phyloP scores from a whole-genome alignment of 106 monocot species.

The Amphibolis antarctica region DNA sequence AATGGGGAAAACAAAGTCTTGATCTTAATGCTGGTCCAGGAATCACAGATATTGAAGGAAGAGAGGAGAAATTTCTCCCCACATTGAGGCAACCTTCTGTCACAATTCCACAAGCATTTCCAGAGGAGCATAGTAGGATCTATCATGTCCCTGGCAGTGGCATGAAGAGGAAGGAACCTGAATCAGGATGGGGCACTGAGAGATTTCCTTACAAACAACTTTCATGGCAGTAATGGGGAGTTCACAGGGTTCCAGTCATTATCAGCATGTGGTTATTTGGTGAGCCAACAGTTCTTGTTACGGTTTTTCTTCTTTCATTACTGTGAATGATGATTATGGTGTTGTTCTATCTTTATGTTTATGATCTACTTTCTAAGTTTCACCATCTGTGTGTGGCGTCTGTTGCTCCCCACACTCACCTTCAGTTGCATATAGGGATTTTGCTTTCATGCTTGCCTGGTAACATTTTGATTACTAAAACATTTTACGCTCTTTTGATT shows the following conservation, averaged over 20 bases:
- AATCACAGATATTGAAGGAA: slow-evolving; percentile 27
- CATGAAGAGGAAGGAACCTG: slow-evolving; percentile 62
- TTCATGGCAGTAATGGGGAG: slow-evolving; percentile 21
- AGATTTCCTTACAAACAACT: slow-evolving; percentile 40
- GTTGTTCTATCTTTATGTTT: too few species aligned
- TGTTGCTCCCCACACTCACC: too few species aligned
- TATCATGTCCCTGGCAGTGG: slow-evolving; percentile 24
- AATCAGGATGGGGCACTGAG: slow-evolving; percentile 56
- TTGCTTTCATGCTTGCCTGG: too few species aligned
- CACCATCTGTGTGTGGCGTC: too few species aligned
- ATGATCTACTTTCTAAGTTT: too few species aligned
- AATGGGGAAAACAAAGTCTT: slow-evolving; percentile 41
- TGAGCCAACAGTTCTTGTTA: too few species aligned
- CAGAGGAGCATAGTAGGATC: slow-evolving; percentile 42
- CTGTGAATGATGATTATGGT: too few species aligned
- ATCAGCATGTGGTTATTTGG: slow-evolving; percentile 3
- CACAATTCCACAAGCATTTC: slow-evolving; percentile 26
- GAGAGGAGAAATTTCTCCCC: slow-evolving; percentile 22
- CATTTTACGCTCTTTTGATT: too few species aligned
- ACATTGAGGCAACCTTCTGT: slow-evolving; percentile 21
- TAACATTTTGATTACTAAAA: too few species aligned
- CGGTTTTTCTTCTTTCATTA: too few species aligned
- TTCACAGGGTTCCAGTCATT: not conserved
- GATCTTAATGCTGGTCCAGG: slow-evolving; percentile 76
- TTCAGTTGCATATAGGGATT: too few species aligned